Evolutionary conservation across 2,329 filamentous ascomycete species (phyloP), one percentile per base, ranked within the genome.

Genomic region (Verticillium dahliae): DNA sequence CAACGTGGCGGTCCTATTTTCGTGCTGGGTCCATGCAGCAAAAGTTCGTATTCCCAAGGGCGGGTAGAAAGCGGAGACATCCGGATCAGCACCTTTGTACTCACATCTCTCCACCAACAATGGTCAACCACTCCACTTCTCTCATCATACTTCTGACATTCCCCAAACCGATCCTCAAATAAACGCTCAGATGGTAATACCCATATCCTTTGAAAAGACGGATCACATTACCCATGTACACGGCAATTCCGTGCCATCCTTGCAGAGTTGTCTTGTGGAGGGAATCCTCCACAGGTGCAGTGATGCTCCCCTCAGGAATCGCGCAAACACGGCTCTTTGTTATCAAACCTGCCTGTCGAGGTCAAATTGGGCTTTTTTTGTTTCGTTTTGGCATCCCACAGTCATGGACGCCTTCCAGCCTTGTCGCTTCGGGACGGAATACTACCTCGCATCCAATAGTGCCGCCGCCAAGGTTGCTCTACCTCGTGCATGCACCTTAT

Each of bases 1-100:
- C 56, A 58, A 58, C 56, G 56, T 58, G 56, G 56, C 56, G 56
- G n/a, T 41, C 56, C 56, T 58, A 58, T 58, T 58, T 58, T 45
- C 39, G 37, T 58, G 22, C 27, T 22, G 18, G 31, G 15, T 37
- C 56, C 34, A 57, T 27, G 34, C 56, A 35, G 13, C 56, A 13
- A 57, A 37, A 37, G 31, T 38, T 58, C 56, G 56, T 58, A 58
- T 58, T 57, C 15, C 56, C 15, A 31, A 57, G 6, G 14, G 14
- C 33, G 14, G 56, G 56, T 57, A 35, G 56, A 35, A 35, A 34
- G 34, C 56, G 56, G 37, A 58, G 34, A 15, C 35, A n/a, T 39
- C 56, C 56, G 56, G 56, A 58, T 58, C 56, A 14, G n/a, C 54
- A 34, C 56, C 39, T 41, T 31, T n/a, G 15, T n/a, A 4, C 11